Evolutionary conservation across 768 basidiomycete species (phyloP), one percentile per base, ranked within the genome.

Genomic region (Tylopilus felleus): DNA sequence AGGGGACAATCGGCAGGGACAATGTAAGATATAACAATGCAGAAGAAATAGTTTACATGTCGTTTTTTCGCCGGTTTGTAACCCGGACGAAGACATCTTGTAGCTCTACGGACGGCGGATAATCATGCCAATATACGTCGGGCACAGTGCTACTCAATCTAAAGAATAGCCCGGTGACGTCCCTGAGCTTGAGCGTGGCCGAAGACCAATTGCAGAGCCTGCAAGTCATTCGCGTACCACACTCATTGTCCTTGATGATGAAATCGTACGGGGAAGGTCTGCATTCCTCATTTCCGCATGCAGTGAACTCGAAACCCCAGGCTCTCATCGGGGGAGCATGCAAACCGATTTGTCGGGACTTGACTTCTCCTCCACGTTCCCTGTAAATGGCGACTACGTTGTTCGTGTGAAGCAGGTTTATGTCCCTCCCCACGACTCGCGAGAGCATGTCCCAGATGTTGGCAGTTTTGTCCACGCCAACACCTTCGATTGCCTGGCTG

Each of bases 41-140:
- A n/a, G n/a, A n/a, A n/a, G n/a, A n/a, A n/a, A n/a, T n/a, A n/a
- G n/a, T n/a, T n/a, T n/a, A n/a, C n/a, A n/a, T n/a, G n/a, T 8
- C 29, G 8, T 29, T 9, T 10, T 29, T 8, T 29, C 12, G 8
- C 33, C 13, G 10, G 4, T 5, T 13, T 2, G 33, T 33, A 1
- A 12, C 12, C 10, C 12, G 4, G 33, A 49, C 27, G 8, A 49
- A 49, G 1, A 29, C 1, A 17, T 31, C 22, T 17, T 25, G 7
- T 2, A 51, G 14, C 12, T 8, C 4, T 2, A 9, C 12, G 3
- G 41, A 43, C 0, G 41, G 31, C 7, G 42, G 50, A 27, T 51
- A 44, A 8, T 51, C 31, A 3, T 54, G 53, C 53, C 53, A 54
- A 4, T 16, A 53, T 2, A 53, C 33, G 3, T 53, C 19, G 1